Percentiles rank a stretch among this genome's conserved stretches.
Evolutionary conservation across 2,329 filamentous ascomycete genomes (phyloP).

Genomic region (Diplocarpon rosae): DNA sequence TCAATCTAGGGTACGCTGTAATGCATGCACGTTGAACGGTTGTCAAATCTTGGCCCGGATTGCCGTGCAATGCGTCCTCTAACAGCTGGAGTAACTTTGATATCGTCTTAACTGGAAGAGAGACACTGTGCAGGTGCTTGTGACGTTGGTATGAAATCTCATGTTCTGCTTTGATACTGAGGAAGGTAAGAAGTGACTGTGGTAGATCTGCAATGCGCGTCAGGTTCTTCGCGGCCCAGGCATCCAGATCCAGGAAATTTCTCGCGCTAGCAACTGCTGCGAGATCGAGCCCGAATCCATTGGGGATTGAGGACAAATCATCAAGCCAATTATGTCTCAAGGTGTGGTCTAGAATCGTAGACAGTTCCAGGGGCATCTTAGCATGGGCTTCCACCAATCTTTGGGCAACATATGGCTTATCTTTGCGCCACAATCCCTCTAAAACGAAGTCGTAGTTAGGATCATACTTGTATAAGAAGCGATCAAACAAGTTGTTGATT

Average conservation of each 20-base stretch:
- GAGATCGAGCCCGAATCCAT: slow-evolving; percentile 78
- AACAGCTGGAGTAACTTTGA: slow-evolving; percentile 70
- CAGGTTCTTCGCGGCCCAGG: slow-evolving; percentile 66
- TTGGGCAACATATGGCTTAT: slow-evolving; percentile 75
- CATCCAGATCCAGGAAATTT: slow-evolving; percentile 65
- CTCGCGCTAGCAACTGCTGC: slow-evolving; percentile 76
- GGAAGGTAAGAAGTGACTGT: slow-evolving; percentile 63
- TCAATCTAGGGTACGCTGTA: slow-evolving; percentile 82
- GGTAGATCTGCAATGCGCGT: slow-evolving; percentile 59
- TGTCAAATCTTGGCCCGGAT: slow-evolving; percentile 57
- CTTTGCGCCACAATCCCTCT: slow-evolving; percentile 83
- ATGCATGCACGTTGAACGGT: slow-evolving; percentile 79
- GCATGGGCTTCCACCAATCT: slow-evolving; percentile 71
- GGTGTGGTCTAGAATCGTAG: slow-evolving; percentile 67
- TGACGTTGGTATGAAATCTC: slow-evolving; percentile 68
- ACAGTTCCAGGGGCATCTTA: slow-evolving; percentile 54
- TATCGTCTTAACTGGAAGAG: slow-evolving; percentile 76
- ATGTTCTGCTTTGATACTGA: slow-evolving; percentile 73
- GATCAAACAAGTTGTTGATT: slow-evolving; percentile 65
- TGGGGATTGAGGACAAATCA: slow-evolving; percentile 50
- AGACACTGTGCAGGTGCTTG: slow-evolving; percentile 54
- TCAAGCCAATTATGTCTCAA: slow-evolving; percentile 76
- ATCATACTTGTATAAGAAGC: slow-evolving; percentile 70
- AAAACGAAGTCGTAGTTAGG: slow-evolving; percentile 79
- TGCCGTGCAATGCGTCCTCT: slow-evolving; percentile 53